Base-by-base conservation (phyloP, 1,139 yeast genomes). In the Geotrichum candidum region DNA sequence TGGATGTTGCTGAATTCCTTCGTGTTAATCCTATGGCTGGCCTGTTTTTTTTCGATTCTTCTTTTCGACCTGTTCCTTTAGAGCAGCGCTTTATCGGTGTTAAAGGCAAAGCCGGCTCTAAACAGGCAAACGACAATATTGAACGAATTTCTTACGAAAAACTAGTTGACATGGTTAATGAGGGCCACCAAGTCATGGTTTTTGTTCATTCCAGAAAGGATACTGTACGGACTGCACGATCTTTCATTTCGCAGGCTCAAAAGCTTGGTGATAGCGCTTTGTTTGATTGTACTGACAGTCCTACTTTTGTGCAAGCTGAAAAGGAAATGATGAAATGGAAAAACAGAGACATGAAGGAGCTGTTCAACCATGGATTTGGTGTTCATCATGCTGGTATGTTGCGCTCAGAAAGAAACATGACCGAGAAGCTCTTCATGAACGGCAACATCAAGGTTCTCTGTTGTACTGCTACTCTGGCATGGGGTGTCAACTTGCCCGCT, bases 401-500 rank as follows among this genome's bases (percentile, higher is more conserved):
- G 53, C 80, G 99, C 66, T 79, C 94, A 0, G 99, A 95, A 70
- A 83, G 99, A 71, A 94, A 92, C 69, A 74, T 91, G 65, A 87
- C 96, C 0, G 99, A 95, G 70, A 87, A 85, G 70, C 83, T 94
- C 86, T 95, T 95, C 72, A 81, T 86, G 59, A 79, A 80, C 45
- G 99, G 99, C 48, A 88, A 94, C 0, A 86, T 94, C 64, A 90
- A 88, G 66, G 98, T 95, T 0, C 78, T 95, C 22, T 89, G 96
- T 68, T 91, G 97, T 80, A 95, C 99, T 1, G 96, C 99, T 0
- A 95, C 99, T 0, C 82, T 95, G 63, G 99, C 99, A 0, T 95
- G 99, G 99, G 99, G 99, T 82, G 98, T 95, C 18, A 95, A 95
- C 72, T 79, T 95, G 64, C 99, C 99, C 1, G 99, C 99, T 7